These are phyloP conservation scores for Fusarium tanahbumbuense DNA, from an alignment of 2,329 filamentous ascomycete species.

Conservation along the genomic window DNA sequence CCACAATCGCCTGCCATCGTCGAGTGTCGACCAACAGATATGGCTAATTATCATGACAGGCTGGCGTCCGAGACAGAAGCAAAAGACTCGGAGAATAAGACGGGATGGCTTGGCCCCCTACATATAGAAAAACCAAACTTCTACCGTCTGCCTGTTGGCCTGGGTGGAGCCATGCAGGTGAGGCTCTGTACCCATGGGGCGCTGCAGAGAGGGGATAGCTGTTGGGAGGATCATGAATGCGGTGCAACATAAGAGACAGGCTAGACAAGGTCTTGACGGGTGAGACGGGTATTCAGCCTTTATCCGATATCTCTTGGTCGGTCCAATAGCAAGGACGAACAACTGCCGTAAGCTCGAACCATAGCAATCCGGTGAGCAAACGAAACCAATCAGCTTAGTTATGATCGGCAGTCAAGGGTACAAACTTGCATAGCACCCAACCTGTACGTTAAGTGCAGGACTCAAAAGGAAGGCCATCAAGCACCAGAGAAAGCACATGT, in stretches of 20 bases:
- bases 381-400: conserved; percentile 29
- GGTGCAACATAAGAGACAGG: conserved; percentile 31
- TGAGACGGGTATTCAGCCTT: conserved; percentile 24
- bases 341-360: conserved; percentile 30
- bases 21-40: conserved; percentile 31
- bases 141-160: conserved; percentile 28
- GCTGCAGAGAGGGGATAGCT: conserved; percentile 26
- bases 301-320: conserved; percentile 9
- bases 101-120: conserved; percentile 42
- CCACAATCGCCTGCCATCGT: conserved; percentile 54
- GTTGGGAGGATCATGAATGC: conserved; percentile 39
- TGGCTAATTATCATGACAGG: conserved; percentile 44
- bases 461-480: neutral
- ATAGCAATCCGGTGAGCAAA: conserved; percentile 12
- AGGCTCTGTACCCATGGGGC: conserved; percentile 43
- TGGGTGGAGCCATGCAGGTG: conserved; percentile 40
- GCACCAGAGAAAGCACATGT: conserved; percentile 11
- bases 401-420: conserved; percentile 30
- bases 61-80: conserved; percentile 27
- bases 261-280: conserved; percentile 32
- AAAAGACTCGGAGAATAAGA: conserved; percentile 24
- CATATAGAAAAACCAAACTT: conserved; percentile 39
- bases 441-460: conserved; percentile 7
- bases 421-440: conserved; percentile 15
- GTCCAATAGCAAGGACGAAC: conserved; percentile 36